Evolutionary conservation across 2,329 filamentous ascomycete species (phyloP).

Genomic region (Neopestalotiopsis sp.): DNA sequence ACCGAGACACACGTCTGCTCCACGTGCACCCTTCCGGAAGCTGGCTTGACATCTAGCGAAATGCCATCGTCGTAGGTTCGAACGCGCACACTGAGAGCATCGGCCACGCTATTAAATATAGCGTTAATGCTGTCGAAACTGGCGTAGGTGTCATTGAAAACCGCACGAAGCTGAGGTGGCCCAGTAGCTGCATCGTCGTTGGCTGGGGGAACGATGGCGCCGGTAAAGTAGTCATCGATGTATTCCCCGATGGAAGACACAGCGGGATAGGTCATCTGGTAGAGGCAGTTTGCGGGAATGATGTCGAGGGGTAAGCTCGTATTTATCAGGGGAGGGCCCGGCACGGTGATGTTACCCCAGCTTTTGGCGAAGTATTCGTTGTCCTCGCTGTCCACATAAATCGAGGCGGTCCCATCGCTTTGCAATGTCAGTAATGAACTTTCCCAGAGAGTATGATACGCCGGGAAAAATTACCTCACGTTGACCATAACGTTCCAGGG

Average conservation of each 20-base stretch:
- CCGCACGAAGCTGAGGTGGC: neutral
- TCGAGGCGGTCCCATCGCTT: neutral
- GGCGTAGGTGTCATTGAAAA: constrained; percentile 5
- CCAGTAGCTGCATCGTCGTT: neutral
- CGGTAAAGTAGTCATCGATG: neutral
- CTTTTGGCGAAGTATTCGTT: no score
- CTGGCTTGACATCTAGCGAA: neutral
- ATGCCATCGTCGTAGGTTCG: neutral
- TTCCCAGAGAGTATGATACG: neutral
- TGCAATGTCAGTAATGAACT: neutral
- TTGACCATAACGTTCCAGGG: constrained; percentile 11
- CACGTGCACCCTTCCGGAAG: neutral
- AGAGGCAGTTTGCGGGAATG: constrained; percentile 6
- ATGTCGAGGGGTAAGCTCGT: constrained; percentile 3
- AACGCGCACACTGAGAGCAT: constrained; percentile 1
- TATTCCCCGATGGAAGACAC: neutral
- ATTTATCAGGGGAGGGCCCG: neutral
- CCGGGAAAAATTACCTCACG: neutral
- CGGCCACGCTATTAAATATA: neutral
- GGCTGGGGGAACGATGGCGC: neutral
- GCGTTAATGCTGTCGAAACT: constrained; percentile 3
- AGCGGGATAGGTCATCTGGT: neutral
- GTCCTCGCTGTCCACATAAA: neutral
- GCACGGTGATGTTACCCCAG: neutral
- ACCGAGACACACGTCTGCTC: constrained; percentile 14